A percentile compares a stretch with the other conserved stretches of the same genome.
These are phyloP conservation scores for Tylopilus felleus DNA, from an alignment of 768 basidiomycete species.

Conservation along the genomic window DNA sequence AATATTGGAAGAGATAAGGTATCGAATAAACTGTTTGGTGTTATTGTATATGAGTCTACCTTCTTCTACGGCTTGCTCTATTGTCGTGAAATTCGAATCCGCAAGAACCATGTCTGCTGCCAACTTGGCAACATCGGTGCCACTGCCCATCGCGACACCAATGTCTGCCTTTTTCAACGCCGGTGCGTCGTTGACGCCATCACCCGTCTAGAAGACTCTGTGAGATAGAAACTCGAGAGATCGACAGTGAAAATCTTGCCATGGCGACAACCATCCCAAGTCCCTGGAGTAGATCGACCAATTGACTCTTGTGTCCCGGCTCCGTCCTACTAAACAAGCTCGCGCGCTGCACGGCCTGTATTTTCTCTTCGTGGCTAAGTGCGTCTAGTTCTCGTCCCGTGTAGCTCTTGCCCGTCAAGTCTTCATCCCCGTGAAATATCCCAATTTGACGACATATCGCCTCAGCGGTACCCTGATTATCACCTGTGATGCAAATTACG, in stretches of 20 bases:
- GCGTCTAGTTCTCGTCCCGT: conserved; percentile 91
- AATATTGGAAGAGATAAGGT: conserved; percentile 97
- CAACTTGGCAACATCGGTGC: conserved; percentile 96
- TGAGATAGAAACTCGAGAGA: conserved; percentile 10
- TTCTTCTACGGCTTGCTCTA: conserved; percentile 96
- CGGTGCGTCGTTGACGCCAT: conserved; percentile 98
- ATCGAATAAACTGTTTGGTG: conserved; percentile 99
- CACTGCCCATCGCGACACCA: conserved; percentile 98
- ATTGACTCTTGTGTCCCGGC: conserved; percentile 89
- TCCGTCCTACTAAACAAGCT: conserved; percentile 92
- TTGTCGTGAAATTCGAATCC: conserved; percentile 96
- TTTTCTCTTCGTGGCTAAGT: conserved; percentile 75
- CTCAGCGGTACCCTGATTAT: conserved; percentile 97
- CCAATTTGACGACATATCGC: conserved; percentile 96
- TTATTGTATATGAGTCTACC: conserved; percentile 98
- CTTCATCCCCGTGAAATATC: conserved; percentile 83
- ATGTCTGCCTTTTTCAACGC: conserved; percentile 97
- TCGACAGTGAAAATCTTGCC: conserved; percentile 42
- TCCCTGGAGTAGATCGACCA: conserved; percentile 91
- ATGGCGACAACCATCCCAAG: conserved; percentile 94
- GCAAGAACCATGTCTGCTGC: conserved; percentile 98
- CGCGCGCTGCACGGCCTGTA: conserved; percentile 82
- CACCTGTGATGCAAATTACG: conserved; percentile 96
- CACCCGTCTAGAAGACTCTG: conserved; percentile 66
- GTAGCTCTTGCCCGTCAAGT: conserved; percentile 92